Percentiles rank a stretch among this genome's conserved stretches.
phyloP scores from a whole-genome alignment of 1,284 basidiomycete species.

The Apiotrichum akiyoshidainum region DNA sequence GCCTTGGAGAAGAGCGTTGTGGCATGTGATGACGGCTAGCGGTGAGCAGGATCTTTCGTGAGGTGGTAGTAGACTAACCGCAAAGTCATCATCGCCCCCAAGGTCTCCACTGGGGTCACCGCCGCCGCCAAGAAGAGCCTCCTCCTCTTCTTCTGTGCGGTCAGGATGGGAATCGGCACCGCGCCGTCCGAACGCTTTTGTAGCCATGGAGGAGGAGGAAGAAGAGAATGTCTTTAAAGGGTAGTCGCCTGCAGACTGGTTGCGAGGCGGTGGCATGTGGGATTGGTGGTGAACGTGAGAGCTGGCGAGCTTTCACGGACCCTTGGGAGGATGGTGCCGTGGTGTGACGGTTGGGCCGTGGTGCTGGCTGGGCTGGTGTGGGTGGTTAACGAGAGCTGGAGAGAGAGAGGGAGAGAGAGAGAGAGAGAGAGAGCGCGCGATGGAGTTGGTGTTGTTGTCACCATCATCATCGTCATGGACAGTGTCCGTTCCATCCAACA shows the following conservation, averaged over 20 bases:
- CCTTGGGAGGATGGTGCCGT: neutral
- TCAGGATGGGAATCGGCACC: neutral
- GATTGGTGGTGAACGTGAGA: neutral
- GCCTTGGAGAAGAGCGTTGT: neutral
- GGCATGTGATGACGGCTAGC: neutral
- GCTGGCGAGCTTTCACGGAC: neutral
- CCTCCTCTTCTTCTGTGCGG: conserved; percentile 4
- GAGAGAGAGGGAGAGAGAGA: too few species aligned
- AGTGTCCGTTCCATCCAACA: too few species aligned
- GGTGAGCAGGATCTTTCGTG: neutral
- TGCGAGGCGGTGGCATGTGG: conserved; percentile 3
- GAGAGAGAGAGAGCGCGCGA: too few species aligned
- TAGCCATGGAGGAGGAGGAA: neutral
- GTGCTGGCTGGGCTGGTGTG: too few species aligned
- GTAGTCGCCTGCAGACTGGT: conserved; percentile 3
- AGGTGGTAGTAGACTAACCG: neutral
- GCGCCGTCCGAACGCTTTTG: neutral
- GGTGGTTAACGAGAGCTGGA: too few species aligned
- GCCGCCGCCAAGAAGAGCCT: conserved; percentile 4
- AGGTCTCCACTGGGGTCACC: neutral
- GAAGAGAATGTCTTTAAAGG: conserved; percentile 6
- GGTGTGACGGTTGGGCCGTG: too few species aligned
- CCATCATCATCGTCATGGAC: too few species aligned
- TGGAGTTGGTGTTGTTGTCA: too few species aligned
- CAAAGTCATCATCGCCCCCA: too few species aligned